Conservation (phyloP, 2,329 filamentous ascomycete genomes). For the Arthrobotrys pseudoclavata region DNA sequence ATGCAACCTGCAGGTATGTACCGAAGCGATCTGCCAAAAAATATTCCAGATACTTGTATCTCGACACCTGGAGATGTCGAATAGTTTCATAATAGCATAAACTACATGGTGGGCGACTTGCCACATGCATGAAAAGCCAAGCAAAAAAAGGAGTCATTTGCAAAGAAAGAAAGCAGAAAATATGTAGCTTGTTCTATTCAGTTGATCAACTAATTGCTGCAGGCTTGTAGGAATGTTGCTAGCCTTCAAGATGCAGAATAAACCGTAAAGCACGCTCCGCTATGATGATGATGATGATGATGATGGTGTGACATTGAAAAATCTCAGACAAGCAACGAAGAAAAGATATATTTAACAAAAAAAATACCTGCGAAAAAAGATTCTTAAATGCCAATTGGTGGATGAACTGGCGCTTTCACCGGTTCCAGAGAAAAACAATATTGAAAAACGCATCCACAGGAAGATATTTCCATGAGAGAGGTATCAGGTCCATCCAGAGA, state of each 20-base stretch:
- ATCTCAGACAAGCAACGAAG: not conserved
- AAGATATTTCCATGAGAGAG: not conserved
- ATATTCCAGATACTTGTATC: not conserved
- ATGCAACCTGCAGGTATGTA: constrained; percentile 2
- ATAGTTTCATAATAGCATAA: not conserved
- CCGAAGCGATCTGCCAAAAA: constrained; percentile 5
- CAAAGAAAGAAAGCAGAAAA: not conserved
- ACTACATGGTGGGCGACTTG: not conserved
- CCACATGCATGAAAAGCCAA: not conserved
- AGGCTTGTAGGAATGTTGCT: not conserved
- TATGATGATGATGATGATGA: constrained; percentile 1
- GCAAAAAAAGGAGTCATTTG: not conserved
- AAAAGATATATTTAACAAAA: not conserved
- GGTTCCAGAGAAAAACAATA: not conserved
- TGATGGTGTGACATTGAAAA: not conserved
- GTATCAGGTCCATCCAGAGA: constrained; percentile 12
- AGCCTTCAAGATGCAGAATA: not conserved
- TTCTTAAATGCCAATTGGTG: not conserved
- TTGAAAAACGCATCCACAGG: not conserved
- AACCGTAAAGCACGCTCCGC: constrained; percentile 12
- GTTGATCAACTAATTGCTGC: not conserved
- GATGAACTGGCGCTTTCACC: not conserved
- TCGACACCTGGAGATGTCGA: not conserved
- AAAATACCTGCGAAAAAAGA: not conserved
- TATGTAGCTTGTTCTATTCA: not conserved